These are phyloP conservation scores for Dictyostelium brefeldianum DNA, from an alignment of 78 protist genomes.

Conservation along the genomic window DNA sequence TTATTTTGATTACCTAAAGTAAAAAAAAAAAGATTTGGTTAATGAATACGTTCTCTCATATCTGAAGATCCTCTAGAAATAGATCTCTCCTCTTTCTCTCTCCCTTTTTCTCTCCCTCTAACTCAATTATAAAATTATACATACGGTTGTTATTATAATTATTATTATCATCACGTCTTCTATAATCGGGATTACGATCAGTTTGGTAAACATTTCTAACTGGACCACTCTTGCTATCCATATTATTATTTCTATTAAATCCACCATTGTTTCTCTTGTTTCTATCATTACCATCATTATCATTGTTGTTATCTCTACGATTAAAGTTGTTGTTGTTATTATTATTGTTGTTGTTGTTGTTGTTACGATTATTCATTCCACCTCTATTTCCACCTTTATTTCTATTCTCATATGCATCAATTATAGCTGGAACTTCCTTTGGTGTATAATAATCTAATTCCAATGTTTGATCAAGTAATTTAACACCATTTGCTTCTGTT, in stretches of 20 bases:
- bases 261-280: background rate
- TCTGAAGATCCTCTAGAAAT: no score
- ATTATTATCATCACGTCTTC: slow-evolving; percentile 58
- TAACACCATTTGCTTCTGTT: slow-evolving; percentile 31
- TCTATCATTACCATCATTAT: background rate
- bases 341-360: background rate
- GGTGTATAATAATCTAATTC: slow-evolving; percentile 62
- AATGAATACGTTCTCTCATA: background rate
- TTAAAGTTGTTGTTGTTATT: slow-evolving; percentile 15
- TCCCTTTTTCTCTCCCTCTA: no score
- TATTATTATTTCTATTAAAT: background rate
- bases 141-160: background rate
- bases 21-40: background rate
- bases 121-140: no score
- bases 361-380: background rate
- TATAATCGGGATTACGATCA: slow-evolving; percentile 68
- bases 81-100: no score
- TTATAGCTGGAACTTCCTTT: slow-evolving; percentile 73
- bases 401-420: slow-evolving; percentile 73
- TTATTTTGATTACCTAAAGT: slow-evolving; percentile 21
- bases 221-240: slow-evolving; percentile 20
- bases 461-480: slow-evolving; percentile 31
- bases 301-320: slow-evolving; percentile 9
- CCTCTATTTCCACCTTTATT: slow-evolving; percentile 21
- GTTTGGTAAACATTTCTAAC: slow-evolving; percentile 65